A percentile compares a stretch with the other conserved stretches of the same genome.
These are phyloP conservation scores for Saturnispora kantuleensis DNA, from an alignment of 805 yeast genomes.

Conservation along the genomic window DNA sequence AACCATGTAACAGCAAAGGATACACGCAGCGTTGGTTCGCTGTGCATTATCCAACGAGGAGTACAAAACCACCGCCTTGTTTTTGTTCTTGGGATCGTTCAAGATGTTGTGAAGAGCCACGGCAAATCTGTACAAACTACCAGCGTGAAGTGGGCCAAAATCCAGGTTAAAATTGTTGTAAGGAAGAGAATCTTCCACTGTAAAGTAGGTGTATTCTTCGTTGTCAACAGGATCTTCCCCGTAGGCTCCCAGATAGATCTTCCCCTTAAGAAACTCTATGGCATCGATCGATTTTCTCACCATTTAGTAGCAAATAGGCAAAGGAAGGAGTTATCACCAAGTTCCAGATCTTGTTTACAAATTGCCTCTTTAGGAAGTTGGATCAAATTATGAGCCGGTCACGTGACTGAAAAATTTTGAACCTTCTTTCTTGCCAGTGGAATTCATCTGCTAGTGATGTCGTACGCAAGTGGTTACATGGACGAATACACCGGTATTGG, in stretches of 20 bases:
- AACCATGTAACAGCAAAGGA: constrained; percentile 89
- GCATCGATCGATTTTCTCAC: constrained; percentile 19
- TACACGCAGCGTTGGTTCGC: constrained; percentile 89
- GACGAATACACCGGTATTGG: constrained; percentile 23
- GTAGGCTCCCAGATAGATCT: constrained; percentile 85
- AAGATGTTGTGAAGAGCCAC: constrained; percentile 86
- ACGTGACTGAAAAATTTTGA: background rate
- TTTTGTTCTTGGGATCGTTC: constrained; percentile 74
- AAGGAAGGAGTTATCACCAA: background rate
- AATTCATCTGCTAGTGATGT: background rate
- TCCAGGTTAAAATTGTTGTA: constrained; percentile 94
- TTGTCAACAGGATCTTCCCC: constrained; percentile 74
- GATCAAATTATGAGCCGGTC: background rate
- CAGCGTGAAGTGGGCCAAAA: constrained; percentile 93
- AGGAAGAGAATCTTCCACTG: constrained; percentile 85
- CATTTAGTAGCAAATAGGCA: background rate
- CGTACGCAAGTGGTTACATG: background rate
- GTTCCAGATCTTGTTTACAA: background rate
- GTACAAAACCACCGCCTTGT: constrained; percentile 84
- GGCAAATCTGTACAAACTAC: constrained; percentile 89
- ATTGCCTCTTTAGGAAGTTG: constrained; percentile 5
- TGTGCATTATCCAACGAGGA: constrained; percentile 73
- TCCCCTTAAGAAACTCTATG: constrained; percentile 35
- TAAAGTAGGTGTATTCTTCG: constrained; percentile 67
- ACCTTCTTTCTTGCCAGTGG: background rate